phyloP scores from a whole-genome alignment of 2,329 filamentous ascomycete species.

The Sporothrix sp. region DNA sequence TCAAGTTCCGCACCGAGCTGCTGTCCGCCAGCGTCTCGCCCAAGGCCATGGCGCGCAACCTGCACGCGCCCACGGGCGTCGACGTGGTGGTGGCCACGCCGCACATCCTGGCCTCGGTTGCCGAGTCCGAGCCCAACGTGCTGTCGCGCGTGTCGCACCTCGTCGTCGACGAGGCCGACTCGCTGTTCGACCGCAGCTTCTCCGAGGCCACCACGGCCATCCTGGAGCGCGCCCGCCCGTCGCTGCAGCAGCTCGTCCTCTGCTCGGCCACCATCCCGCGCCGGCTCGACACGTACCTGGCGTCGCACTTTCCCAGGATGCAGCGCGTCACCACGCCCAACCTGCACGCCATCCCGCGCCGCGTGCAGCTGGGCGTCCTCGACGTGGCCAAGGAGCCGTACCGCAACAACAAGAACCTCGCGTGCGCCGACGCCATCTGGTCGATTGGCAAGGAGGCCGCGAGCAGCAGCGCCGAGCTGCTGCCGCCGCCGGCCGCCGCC shows the following conservation, averaged over 20 bases:
- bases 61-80: conserved; percentile 73
- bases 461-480: conserved; percentile 37
- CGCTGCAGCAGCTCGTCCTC: conserved; percentile 75
- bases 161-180: conserved; percentile 91
- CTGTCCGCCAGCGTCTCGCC: conserved; percentile 70
- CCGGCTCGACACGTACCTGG: conserved; percentile 77
- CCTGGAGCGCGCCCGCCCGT: conserved; percentile 70
- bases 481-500: too few species aligned
- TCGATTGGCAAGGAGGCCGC: conserved; percentile 69
- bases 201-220: conserved; percentile 71
- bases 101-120: conserved; percentile 79
- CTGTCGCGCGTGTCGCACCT: conserved; percentile 85
- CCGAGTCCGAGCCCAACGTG: conserved; percentile 81
- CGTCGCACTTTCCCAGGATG: conserved; percentile 72
- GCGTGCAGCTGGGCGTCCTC: conserved; percentile 87
- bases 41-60: conserved; percentile 69
- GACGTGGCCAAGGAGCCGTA: conserved; percentile 91
- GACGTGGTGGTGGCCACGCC: conserved; percentile 84
- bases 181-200: conserved; percentile 88
- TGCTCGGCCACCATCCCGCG: conserved; percentile 95
- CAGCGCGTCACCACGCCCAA: conserved; percentile 86
- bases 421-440: conserved; percentile 92
- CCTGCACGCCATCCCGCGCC: conserved; percentile 86
- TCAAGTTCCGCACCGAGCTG: conserved; percentile 77
- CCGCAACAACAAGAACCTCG: conserved; percentile 81